These are phyloP conservation scores for Rosa hybrid DNA, from an alignment of 331 rosid species.

Conservation along the genomic window DNA sequence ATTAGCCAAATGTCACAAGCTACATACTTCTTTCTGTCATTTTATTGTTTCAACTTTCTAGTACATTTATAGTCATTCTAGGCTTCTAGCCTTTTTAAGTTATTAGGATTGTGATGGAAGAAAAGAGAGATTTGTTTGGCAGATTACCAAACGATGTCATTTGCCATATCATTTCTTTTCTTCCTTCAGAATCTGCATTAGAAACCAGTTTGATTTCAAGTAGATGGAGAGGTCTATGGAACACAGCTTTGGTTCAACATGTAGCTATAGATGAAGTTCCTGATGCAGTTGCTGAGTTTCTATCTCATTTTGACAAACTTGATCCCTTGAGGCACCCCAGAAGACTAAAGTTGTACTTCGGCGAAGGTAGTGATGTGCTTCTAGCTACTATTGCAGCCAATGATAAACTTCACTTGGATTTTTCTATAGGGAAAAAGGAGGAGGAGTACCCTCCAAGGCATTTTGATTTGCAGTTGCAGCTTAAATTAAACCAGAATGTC, in stretches of 20 bases:
- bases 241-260: slow-evolving; percentile 35
- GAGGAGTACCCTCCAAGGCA: slow-evolving; percentile 35
- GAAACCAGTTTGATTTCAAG: slow-evolving; percentile 60
- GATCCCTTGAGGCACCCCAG: slow-evolving; percentile 58
- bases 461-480: slow-evolving; percentile 42
- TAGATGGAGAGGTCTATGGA: slow-evolving; percentile 71
- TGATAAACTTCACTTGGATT: slow-evolving; percentile 54
- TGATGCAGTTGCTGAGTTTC: slow-evolving; percentile 34
- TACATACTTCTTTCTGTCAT: neutral
- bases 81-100: neutral
- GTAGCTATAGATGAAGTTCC: slow-evolving; percentile 38
- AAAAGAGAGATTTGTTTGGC: slow-evolving; percentile 11
- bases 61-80: neutral
- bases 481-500: slow-evolving; percentile 18
- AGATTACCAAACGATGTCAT: slow-evolving; percentile 59
- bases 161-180: slow-evolving; percentile 53
- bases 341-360: slow-evolving; percentile 52
- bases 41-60: neutral
- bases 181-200: slow-evolving; percentile 62
- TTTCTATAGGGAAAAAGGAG: slow-evolving; percentile 26
- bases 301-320: slow-evolving; percentile 39
- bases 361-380: slow-evolving; percentile 29
- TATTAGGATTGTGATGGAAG: neutral
- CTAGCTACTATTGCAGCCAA: slow-evolving; percentile 48
- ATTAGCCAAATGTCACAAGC: neutral